Base-by-base conservation (phyloP, 2,329 filamentous ascomycete species). In the Monosporascus sp. region DNA sequence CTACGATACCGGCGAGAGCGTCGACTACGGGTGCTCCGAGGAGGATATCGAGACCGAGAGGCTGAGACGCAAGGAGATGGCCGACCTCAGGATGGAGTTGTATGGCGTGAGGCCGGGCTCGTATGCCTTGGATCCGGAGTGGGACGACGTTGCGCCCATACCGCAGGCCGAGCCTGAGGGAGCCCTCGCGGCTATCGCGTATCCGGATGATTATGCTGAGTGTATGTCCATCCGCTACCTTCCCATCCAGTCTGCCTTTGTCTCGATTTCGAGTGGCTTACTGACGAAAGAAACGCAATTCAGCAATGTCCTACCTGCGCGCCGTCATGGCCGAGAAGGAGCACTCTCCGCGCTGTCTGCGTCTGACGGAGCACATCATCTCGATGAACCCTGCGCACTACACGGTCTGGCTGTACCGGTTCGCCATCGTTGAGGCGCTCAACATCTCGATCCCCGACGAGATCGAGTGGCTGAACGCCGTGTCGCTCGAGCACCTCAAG, bases 381-480 rank as follows among this genome's bases (percentile, higher is more conserved):
- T 77, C 79, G 55, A 85, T 97, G 81, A 99, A 99, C 71, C 89
- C 94, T 17, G 92, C 94, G 1, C 94, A 99, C 75, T 99, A 99
- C 75, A 99, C 94, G 17, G 93, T 97, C 56, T 99, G 94, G 94
- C 83, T 97, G 22, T 99, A 96, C 76, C 88, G 94, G 56, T 90
- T 92, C 61, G 84, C 87, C 65, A 88, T 87, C 50, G 73, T 97
- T 48, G 81, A 87, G 58, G 78, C 82, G 3, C 76, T 96, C 25
- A 70, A 81, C 47, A 78, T 86, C 47, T 75, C 85, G 51, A 75
- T 94, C 45, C 72, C 76, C 2, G 79, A 86, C 54, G 94, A 99
- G 70, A 78, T 97, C 47, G 74, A 76, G 44, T 99, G 93, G 91
- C 78, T 99, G 49, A 95, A 97, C 71, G 76, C 83, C 11, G 84